Evolutionary conservation across 495 filamentous ascomycete species (phyloP).

Genomic region (Usnea hakonensis): DNA sequence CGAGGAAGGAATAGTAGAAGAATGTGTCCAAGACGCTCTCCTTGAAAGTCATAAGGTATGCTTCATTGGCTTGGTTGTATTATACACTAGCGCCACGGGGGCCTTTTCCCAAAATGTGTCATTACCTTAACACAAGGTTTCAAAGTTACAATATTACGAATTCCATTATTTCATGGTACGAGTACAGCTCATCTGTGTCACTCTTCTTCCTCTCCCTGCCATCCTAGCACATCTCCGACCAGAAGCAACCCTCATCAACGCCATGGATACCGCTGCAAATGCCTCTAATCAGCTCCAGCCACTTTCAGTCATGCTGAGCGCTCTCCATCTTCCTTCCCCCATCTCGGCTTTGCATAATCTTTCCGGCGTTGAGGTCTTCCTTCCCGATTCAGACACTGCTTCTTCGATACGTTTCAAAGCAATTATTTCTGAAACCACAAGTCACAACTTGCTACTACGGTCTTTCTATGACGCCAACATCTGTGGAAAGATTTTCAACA

Average conservation of each 20-base stretch:
- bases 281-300: not conserved
- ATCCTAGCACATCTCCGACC: not conserved
- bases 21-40: no score
- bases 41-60: no score
- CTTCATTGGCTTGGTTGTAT: no score
- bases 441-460: not conserved
- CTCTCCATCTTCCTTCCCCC: not conserved
- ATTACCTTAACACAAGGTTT: no score
- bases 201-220: not conserved
- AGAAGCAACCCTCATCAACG: not conserved
- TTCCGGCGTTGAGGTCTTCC: not conserved
- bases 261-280: not conserved
- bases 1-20: no score
- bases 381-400: not conserved
- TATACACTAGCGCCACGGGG: no score
- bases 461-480: not conserved
- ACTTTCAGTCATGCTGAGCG: not conserved
- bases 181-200: no score
- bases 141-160: no score
- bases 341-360: not conserved
- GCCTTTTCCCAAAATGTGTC: no score
- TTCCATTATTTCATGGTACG: no score
- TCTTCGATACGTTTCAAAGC: not conserved
- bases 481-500: not conserved
- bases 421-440: not conserved